Conservation (phyloP, 768 basidiomycete genomes). For the Kwoniella newhampshirensis region DNA sequence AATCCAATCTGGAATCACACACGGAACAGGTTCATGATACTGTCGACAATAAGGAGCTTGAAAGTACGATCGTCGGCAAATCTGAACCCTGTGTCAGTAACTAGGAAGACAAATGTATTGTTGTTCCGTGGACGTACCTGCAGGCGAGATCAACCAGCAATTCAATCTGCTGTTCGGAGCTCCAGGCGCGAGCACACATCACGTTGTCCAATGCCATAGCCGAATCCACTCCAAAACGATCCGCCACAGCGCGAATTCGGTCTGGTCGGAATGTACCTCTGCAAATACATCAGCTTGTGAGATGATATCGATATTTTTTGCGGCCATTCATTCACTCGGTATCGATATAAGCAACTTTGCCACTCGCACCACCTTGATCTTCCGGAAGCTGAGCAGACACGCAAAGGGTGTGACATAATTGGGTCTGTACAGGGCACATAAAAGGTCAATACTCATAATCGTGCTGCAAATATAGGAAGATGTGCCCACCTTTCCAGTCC, state of each 20-base stretch:
- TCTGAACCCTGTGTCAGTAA: slow-evolving; percentile 15
- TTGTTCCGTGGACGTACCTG: slow-evolving; percentile 32
- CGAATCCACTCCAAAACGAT: slow-evolving; percentile 89
- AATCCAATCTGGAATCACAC: slow-evolving; percentile 8
- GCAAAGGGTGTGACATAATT: slow-evolving; percentile 92
- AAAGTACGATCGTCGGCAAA: slow-evolving; percentile 47
- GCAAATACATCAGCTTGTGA: background rate
- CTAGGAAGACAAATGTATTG: background rate
- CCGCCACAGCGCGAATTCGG: slow-evolving; percentile 83
- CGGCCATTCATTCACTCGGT: slow-evolving; percentile 34
- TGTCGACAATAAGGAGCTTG: slow-evolving; percentile 77
- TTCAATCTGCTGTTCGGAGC: slow-evolving; percentile 49
- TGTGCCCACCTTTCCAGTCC: slow-evolving; percentile 66
- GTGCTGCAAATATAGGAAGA: background rate
- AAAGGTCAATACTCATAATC: background rate
- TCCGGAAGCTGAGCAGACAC: slow-evolving; percentile 83
- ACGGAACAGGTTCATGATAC: slow-evolving; percentile 95
- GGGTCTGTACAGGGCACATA: slow-evolving; percentile 60
- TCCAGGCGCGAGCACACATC: slow-evolving; percentile 66
- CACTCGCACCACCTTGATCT: slow-evolving; percentile 85
- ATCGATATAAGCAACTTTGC: slow-evolving; percentile 59
- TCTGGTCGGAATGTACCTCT: slow-evolving; percentile 74
- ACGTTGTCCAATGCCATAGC: slow-evolving; percentile 72
- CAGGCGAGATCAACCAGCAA: slow-evolving; percentile 49
- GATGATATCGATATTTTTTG: too few relatives aligned